Evolutionary conservation across 2,329 filamentous ascomycete species (phyloP).

Genomic region (Bipolaris victoriae): DNA sequence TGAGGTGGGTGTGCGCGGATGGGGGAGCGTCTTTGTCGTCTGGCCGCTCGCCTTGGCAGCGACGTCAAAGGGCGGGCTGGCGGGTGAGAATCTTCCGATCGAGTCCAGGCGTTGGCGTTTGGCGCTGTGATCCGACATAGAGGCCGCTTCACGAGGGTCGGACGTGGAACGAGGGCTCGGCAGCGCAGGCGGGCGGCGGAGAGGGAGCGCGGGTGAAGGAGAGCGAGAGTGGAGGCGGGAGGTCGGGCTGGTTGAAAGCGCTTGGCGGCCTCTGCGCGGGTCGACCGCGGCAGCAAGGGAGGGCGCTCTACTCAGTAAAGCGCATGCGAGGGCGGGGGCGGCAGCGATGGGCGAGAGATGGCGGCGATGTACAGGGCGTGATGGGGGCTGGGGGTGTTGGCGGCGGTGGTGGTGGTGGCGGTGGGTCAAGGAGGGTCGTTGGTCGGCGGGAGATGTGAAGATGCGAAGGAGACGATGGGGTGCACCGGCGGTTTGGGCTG

Average conservation of each 20-base stretch:
- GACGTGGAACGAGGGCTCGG: constrained; percentile 15
- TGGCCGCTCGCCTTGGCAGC: constrained; percentile 45
- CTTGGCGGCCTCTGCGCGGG: constrained; percentile 40
- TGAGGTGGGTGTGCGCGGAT: constrained; percentile 57
- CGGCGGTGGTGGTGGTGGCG: neutral
- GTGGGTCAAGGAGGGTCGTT: constrained; percentile 16
- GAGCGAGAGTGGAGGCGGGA: constrained; percentile 10
- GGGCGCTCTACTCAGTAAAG: constrained; percentile 34
- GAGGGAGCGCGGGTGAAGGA: constrained; percentile 26
- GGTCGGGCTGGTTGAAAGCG: constrained; percentile 29
- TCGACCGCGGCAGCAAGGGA: constrained; percentile 38
- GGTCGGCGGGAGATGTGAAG: constrained; percentile 22
- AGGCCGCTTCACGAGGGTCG: constrained; percentile 16
- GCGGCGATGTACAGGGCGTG: constrained; percentile 8
- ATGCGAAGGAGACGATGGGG: constrained; percentile 21
- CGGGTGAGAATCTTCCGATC: constrained; percentile 53
- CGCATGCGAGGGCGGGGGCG: constrained; percentile 36
- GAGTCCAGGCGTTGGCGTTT: constrained; percentile 51
- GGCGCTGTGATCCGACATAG: constrained; percentile 46
- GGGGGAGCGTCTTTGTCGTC: constrained; percentile 51
- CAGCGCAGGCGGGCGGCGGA: constrained; percentile 21
- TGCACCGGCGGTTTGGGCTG: constrained; percentile 21
- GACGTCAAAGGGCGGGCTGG: constrained; percentile 51
- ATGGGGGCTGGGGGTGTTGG: constrained; percentile 6
- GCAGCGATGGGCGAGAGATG: constrained; percentile 12